These are phyloP conservation scores for Dichotomopilus funicola DNA, from an alignment of 2,329 filamentous ascomycete species.

Conservation along the genomic window DNA sequence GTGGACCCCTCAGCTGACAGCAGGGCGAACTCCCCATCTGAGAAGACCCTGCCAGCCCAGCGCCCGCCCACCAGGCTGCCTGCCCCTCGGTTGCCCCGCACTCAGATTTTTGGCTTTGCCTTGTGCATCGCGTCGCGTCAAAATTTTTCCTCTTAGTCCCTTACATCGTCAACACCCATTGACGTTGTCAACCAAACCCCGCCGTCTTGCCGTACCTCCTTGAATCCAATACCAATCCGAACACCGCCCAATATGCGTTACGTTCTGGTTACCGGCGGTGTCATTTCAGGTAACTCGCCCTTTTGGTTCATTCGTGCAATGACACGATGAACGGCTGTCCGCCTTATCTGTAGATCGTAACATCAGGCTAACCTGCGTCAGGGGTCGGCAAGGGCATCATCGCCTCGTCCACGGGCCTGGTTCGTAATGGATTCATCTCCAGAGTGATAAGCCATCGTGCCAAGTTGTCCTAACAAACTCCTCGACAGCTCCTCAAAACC, in stretches of 20 bases:
- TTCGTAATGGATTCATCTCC: slow-evolving; percentile 3
- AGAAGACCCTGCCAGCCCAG: background rate
- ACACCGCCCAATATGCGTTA: slow-evolving; percentile 16
- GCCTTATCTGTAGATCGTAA: background rate
- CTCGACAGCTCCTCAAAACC: slow-evolving; percentile 60
- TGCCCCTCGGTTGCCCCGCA: slow-evolving; percentile 11
- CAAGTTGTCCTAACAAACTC: slow-evolving; percentile 4
- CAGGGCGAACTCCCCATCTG: background rate
- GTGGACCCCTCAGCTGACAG: slow-evolving; percentile 1
- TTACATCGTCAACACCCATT: slow-evolving; percentile 10
- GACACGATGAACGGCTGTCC: no score
- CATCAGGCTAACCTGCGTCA: slow-evolving; percentile 8
- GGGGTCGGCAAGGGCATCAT: slow-evolving; percentile 19
- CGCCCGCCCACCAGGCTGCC: background rate
- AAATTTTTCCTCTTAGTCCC: slow-evolving; percentile 10
- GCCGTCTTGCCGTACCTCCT: background rate
- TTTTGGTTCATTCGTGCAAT: background rate
- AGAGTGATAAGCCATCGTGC: background rate
- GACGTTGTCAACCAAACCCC: slow-evolving; percentile 3
- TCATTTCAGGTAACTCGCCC: slow-evolving; percentile 14
- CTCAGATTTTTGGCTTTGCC: slow-evolving; percentile 6
- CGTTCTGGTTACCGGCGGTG: slow-evolving; percentile 18
- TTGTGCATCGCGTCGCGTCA: slow-evolving; percentile 14
- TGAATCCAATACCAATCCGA: slow-evolving; percentile 1
- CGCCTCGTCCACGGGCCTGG: slow-evolving; percentile 16